These are phyloP conservation scores for Cyberlindnera euphorbiae DNA, from an alignment of 805 yeast species.

Conservation along the genomic window DNA sequence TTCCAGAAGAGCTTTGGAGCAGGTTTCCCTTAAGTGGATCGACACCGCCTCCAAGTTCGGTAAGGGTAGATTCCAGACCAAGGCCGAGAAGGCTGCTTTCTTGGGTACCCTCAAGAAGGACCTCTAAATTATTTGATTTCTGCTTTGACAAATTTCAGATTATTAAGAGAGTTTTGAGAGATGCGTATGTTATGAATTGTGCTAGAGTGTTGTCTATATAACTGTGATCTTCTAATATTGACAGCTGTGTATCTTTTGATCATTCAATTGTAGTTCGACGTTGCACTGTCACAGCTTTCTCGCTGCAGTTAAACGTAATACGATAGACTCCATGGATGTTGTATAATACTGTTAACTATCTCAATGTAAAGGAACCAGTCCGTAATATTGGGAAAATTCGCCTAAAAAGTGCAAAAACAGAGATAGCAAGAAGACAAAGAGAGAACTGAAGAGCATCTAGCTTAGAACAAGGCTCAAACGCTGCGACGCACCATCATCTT, in stretches of 20 bases:
- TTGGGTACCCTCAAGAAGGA: constrained; percentile 99
- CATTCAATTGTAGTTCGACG: no score
- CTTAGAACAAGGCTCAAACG: constrained; percentile 1
- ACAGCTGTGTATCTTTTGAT: no score
- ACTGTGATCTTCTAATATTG: no score
- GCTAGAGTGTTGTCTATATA: constrained; percentile 1
- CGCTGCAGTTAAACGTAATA: no score
- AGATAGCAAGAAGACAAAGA: neutral
- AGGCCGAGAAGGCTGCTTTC: constrained; percentile 99
- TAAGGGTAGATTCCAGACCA: constrained; percentile 99
- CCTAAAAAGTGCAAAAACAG: no score
- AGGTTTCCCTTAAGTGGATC: constrained; percentile 98
- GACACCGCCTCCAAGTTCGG: constrained; percentile 99
- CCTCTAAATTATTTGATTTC: constrained; percentile 41
- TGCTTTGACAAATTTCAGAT: constrained; percentile 5
- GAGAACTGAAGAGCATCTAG: neutral
- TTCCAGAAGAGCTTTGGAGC: constrained; percentile 94
- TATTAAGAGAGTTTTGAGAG: constrained; percentile 4
- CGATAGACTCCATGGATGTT: no score
- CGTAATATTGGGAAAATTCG: no score
- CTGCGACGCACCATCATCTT: constrained; percentile 27
- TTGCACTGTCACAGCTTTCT: no score
- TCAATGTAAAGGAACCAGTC: no score
- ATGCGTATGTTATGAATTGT: constrained; percentile 6
- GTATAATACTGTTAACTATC: no score